phyloP scores from a whole-genome alignment of 106 monocot genomes.

The Alisma plantagoaquatica region DNA sequence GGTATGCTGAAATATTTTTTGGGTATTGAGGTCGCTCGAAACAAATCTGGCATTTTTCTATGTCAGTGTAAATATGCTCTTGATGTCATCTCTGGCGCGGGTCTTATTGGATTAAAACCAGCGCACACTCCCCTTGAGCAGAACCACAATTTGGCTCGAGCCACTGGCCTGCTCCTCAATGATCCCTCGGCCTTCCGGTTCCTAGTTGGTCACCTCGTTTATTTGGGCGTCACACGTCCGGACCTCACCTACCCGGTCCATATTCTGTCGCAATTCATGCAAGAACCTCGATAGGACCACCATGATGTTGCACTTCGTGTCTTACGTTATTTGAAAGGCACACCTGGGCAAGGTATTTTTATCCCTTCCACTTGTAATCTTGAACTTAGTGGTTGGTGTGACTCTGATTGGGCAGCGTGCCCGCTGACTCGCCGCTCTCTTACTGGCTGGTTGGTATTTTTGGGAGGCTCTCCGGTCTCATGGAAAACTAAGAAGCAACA shows the following conservation, averaged over 20 bases:
- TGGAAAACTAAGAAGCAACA: neutral
- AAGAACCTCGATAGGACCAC: no score
- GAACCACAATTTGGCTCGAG: neutral
- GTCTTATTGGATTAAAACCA: neutral
- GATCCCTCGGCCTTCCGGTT: neutral
- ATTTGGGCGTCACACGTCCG: neutral
- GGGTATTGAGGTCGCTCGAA: neutral
- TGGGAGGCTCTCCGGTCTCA: constrained; percentile 1
- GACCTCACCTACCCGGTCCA: constrained; percentile 4
- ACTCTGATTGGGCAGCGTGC: constrained; percentile 1
- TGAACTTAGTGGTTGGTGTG: neutral
- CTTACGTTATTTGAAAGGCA: neutral
- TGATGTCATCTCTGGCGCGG: no score
- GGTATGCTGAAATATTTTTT: neutral
- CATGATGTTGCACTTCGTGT: neutral
- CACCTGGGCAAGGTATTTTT: neutral
- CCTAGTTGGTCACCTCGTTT: neutral
- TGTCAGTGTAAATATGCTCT: no score
- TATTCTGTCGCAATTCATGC: neutral
- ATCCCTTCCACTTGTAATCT: neutral
- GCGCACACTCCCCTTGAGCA: neutral
- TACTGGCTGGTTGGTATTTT: neutral
- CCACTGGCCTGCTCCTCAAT: neutral
- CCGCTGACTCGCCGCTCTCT: neutral
- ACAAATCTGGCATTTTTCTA: neutral